phyloP scores from a whole-genome alignment of 2,329 filamentous ascomycete genomes.

The Claviceps capensis region DNA sequence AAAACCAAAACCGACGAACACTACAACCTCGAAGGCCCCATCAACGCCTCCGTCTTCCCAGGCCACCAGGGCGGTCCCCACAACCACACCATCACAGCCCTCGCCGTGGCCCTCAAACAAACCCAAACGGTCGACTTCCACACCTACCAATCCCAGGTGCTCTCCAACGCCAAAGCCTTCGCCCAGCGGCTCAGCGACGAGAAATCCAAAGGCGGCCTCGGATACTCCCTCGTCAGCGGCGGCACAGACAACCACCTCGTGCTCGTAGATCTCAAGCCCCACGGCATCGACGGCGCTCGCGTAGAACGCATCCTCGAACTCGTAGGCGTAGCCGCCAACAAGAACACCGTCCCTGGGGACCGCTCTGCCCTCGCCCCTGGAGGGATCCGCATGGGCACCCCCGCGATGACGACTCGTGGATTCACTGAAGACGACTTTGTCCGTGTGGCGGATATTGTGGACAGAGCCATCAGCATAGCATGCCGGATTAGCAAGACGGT shows the following conservation, averaged over 20 bases:
- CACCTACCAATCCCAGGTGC: constrained; percentile 79
- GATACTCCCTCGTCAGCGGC: constrained; percentile 81
- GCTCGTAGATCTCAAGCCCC: constrained; percentile 78
- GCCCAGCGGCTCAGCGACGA: constrained; percentile 50
- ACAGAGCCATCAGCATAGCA: constrained; percentile 68
- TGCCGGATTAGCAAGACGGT: constrained; percentile 62
- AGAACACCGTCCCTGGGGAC: constrained; percentile 96
- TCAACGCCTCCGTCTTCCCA: constrained; percentile 95
- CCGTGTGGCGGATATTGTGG: constrained; percentile 72
- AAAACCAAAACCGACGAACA: constrained; percentile 77
- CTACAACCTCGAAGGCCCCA: constrained; percentile 85
- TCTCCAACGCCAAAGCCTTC: constrained; percentile 82
- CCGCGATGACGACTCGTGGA: constrained; percentile 95
- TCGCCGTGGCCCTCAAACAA: constrained; percentile 90
- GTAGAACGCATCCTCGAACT: constrained; percentile 85
- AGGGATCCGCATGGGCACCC: constrained; percentile 85
- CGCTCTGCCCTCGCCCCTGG: constrained; percentile 86
- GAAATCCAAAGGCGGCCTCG: constrained; percentile 64
- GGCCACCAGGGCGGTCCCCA: constrained; percentile 96
- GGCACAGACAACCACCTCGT: constrained; percentile 98
- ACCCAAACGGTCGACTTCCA: constrained; percentile 81
- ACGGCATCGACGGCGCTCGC: constrained; percentile 74
- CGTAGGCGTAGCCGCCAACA: constrained; percentile 94
- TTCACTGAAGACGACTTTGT: constrained; percentile 81
- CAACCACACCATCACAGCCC: constrained; percentile 96